Evolutionary conservation across 2,329 filamentous ascomycete genomes (phyloP), one percentile per base, ranked within the genome.

Genomic region (Colletotrichum nymphaeae): DNA sequence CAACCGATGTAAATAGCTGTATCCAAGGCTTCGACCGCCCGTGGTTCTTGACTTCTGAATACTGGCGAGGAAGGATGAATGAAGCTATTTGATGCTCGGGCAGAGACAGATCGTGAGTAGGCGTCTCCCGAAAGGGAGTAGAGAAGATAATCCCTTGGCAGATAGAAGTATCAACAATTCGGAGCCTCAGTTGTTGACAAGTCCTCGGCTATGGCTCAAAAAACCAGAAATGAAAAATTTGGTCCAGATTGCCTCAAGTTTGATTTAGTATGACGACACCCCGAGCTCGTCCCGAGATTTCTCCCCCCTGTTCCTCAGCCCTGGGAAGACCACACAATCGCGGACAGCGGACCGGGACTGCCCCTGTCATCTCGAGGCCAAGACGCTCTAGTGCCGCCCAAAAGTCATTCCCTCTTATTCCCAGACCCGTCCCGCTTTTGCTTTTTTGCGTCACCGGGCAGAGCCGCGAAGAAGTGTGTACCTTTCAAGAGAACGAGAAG

Each of bases 401-500:
- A 70, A 57, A 62, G 16, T 72, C 71, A 73, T 73, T 73, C 46
- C 67, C 71, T 70, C 67, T 73, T 73, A 73, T 73, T 73, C 56
- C 71, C 71, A 73, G 71, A 70, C 67, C 70, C 70, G 46, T 9
- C 9, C 24, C 24, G 24, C 32, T 28, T 7, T 5, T 14, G 19
- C 30, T 7, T 14, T 14, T 22, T 37, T 30, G 14, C 16, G 22
- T 28, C 30, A 26, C 26, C 52, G 55, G 70, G 14, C 70, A 57
- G 60, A 62, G 67, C 71, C 66, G 62, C 67, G 37, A 62, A 26
- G n/a, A 12, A 30, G 19, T 11, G 14, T 14, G 32, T 24, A 37
- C 5, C 5, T 11, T 24, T 49, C 9, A 46, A 3, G 11, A 16
- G 32, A 35, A 49, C 11, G 60, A 24, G 22, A 42, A 24, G 24